Conservation (phyloP, 176 grass and related monocot species). For the Poa pratensis region DNA sequence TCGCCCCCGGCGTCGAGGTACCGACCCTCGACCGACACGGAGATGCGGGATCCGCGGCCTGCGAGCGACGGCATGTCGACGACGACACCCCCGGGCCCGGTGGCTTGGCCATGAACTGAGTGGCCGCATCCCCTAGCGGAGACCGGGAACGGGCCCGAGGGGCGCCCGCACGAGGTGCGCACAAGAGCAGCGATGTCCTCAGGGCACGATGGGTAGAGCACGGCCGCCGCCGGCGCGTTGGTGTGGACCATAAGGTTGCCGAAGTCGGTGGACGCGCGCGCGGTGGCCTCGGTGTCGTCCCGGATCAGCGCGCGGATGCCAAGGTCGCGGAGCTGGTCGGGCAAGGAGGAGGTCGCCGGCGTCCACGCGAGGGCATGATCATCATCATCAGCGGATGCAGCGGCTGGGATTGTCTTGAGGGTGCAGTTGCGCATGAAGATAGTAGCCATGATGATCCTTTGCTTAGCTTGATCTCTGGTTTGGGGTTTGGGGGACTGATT, state of each 20-base stretch:
- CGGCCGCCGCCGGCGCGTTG: slow-evolving; percentile 48
- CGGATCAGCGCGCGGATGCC: slow-evolving; percentile 23
- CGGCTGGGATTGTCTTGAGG: neutral
- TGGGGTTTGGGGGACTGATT: neutral
- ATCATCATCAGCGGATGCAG: neutral
- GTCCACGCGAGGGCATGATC: neutral
- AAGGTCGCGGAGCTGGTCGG: slow-evolving; percentile 27
- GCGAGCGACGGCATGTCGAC: slow-evolving; percentile 66
- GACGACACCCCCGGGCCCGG: slow-evolving; percentile 55
- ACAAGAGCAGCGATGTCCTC: slow-evolving; percentile 65
- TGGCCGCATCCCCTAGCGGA: slow-evolving; percentile 62
- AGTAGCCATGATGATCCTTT: neutral
- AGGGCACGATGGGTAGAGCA: slow-evolving; percentile 55
- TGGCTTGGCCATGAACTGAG: slow-evolving; percentile 63
- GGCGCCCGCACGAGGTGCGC: slow-evolving; percentile 35
- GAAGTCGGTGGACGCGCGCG: slow-evolving; percentile 53
- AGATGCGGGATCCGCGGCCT: neutral
- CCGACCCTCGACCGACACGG: neutral
- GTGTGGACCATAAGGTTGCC: slow-evolving; percentile 36
- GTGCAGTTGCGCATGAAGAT: neutral
- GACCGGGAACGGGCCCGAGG: slow-evolving; percentile 49
- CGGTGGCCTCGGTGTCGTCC: slow-evolving; percentile 28
- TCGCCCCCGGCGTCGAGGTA: slow-evolving; percentile 73
- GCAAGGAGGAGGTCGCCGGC: neutral
- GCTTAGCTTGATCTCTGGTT: neutral